These are phyloP conservation scores for Oryza coarctata DNA, from an alignment of 176 grass and related monocot species.

Conservation along the genomic window DNA sequence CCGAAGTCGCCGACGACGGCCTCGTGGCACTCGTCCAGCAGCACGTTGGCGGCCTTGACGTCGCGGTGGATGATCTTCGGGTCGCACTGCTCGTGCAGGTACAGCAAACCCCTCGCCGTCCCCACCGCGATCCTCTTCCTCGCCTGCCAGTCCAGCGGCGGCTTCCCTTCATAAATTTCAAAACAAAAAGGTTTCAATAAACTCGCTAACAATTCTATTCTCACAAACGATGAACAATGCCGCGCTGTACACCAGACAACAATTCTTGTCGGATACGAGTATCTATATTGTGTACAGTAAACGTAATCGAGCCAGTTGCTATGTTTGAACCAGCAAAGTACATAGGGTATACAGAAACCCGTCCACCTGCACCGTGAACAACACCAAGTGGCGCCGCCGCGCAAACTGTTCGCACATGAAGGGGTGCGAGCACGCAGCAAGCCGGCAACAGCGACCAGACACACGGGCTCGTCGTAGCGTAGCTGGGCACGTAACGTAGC, in stretches of 20 bases:
- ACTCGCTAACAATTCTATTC: not conserved
- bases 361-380: no score
- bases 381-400: no score
- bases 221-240: no score
- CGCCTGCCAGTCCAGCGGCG: conserved; percentile 62
- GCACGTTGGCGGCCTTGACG: conserved; percentile 85
- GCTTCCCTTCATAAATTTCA: conserved; percentile 45
- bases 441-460: conserved; percentile 27
- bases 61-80: conserved; percentile 96
- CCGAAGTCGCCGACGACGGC: conserved; percentile 83
- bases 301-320: not conserved
- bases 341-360: not conserved
- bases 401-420: no score
- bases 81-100: conserved; percentile 92
- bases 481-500: not conserved
- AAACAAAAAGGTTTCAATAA: not conserved
- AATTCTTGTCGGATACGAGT: no score
- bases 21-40: conserved; percentile 70
- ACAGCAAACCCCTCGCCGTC: conserved; percentile 58
- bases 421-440: not conserved
- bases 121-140: conserved; percentile 74
- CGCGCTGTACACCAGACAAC: not conserved
- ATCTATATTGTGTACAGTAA: not conserved
- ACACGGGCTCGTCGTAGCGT: conserved; percentile 12
- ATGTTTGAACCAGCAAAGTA: not conserved